Conservation (phyloP, 768 basidiomycete genomes). For the Agaricus subrufescens region DNA sequence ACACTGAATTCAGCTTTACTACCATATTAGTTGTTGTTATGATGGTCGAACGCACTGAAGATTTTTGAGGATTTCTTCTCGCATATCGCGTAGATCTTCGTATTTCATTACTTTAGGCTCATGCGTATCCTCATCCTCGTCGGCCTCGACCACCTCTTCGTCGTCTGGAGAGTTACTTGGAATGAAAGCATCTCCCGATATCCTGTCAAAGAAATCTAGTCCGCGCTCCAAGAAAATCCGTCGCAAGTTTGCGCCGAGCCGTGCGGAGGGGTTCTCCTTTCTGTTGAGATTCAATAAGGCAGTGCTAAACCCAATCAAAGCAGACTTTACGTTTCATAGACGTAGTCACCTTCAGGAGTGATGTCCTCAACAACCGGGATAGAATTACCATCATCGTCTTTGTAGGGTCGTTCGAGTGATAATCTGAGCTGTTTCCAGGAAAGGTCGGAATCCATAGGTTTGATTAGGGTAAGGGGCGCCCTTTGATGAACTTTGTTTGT, state of each 20-base stretch:
- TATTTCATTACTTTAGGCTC: constrained; percentile 53
- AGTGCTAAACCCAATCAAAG: constrained; percentile 6
- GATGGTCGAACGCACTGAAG: constrained; percentile 52
- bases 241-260: constrained; percentile 60
- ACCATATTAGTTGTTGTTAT: neutral
- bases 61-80: constrained; percentile 64
- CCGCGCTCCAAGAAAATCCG: constrained; percentile 76
- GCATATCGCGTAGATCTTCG: constrained; percentile 72
- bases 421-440: constrained; percentile 59
- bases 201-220: constrained; percentile 62
- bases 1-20: constrained; percentile 35
- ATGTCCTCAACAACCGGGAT: constrained; percentile 69
- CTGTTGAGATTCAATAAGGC: constrained; percentile 24
- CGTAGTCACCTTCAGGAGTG: constrained; percentile 57
- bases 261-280: constrained; percentile 50
- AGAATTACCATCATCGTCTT: constrained; percentile 63
- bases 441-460: constrained; percentile 22
- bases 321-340: constrained; percentile 65
- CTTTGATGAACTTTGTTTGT: constrained; percentile 7
- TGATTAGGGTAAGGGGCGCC: neutral
- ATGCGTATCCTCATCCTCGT: constrained; percentile 22
- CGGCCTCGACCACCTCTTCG: constrained; percentile 19
- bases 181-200: constrained; percentile 8
- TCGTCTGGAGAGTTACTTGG: constrained; percentile 18
- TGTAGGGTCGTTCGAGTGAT: constrained; percentile 77